These are phyloP conservation scores for Aspergillus coremiiformis DNA, from an alignment of 495 filamentous ascomycete genomes.

Conservation along the genomic window DNA sequence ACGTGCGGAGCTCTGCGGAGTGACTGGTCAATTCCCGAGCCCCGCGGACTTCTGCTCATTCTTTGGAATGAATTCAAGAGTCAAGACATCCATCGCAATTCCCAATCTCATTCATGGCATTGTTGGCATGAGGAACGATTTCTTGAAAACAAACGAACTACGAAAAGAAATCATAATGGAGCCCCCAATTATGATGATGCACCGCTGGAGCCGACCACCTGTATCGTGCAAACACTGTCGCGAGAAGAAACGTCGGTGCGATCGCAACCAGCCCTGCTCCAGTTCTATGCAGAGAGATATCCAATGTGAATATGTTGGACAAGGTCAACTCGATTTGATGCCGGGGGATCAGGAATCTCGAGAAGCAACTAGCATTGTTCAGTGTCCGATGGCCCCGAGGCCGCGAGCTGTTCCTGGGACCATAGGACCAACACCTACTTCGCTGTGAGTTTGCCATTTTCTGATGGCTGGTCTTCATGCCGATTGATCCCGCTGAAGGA, in stretches of 20 bases:
- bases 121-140: not conserved
- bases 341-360: not conserved
- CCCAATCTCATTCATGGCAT: no score
- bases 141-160: not conserved
- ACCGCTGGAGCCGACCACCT: slow-evolving; percentile 15
- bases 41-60: no score
- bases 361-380: not conserved
- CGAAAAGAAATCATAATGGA: slow-evolving; percentile 16
- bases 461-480: not conserved
- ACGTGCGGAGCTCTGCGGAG: no score
- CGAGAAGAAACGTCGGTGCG: slow-evolving; percentile 23
- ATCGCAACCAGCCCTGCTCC: slow-evolving; percentile 23
- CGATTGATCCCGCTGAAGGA: not conserved
- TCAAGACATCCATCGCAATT: no score
- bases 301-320: slow-evolving; percentile 14
- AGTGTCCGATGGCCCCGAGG: not conserved
- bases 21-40: no score
- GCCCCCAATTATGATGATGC: slow-evolving; percentile 8
- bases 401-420: not conserved
- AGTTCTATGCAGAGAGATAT: slow-evolving; percentile 21
- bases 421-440: not conserved
- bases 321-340: not conserved
- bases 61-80: no score
- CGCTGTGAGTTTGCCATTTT: not conserved
- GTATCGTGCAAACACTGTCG: slow-evolving; percentile 21